Base-by-base conservation (phyloP, 2,329 filamentous ascomycete species). In the Colletotrichum sp. region DNA sequence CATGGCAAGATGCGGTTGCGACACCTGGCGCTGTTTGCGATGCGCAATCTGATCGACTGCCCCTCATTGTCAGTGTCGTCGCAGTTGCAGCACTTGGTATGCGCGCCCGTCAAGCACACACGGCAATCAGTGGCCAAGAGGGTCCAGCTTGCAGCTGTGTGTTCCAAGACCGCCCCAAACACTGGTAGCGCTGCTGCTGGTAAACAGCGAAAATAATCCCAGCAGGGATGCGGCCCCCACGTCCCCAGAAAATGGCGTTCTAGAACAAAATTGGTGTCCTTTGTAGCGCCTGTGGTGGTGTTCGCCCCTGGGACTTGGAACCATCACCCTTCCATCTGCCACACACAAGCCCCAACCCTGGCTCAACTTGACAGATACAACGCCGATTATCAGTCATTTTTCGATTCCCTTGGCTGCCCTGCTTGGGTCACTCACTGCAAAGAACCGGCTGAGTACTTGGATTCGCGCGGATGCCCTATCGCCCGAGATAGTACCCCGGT, bases 211-310 rank as follows among this genome's bases (percentile, higher is more conserved):
- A 66, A 76, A 71, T 70, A 71, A 70, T 55, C 60, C 74, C 71
- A 70, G 66, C 71, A 76, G 61, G 71, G 71, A 61, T 76, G 34
- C 34, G 52, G 74, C 74, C 71, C 74, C 74, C 74, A 76, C 74
- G 71, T 74, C 71, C 65, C 74, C 65, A 71, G 74, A 74, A 70
- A 74, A 76, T 39, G 71, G 74, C 32, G 65, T 76, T 76, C 74
- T 76, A 76, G 74, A 76, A 76, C 71, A 71, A 76, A 71, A 52
- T 75, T 66, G 74, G 59, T 73, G 52, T 59, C 34, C 57, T 71
- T 32, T 6, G 60, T 64, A 30, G 68, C 55, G 68, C 32, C 34
- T 36, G 34, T 69, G 57, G 71, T 74, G 28, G 65, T 74, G 65
- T 74, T 76, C 18, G 71, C 71, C 65, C 71, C 57, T 66, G 34